Evolutionary conservation across 768 basidiomycete species (phyloP).

Genomic region (Leccinum sublutescens): DNA sequence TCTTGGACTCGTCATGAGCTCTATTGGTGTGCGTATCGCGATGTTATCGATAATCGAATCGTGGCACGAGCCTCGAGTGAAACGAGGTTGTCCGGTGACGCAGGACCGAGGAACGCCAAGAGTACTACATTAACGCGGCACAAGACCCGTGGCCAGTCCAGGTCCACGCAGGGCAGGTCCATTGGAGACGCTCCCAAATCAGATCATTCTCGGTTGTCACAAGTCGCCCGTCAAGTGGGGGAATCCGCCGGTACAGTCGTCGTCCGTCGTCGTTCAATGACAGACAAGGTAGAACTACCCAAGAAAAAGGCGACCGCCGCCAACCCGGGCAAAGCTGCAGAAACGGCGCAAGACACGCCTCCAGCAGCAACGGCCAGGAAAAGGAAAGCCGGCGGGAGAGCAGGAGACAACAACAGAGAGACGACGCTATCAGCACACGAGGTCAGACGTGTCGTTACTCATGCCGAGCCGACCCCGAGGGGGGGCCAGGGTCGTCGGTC

Average conservation of each 20-base stretch:
- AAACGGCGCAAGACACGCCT: slow-evolving; percentile 14
- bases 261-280: slow-evolving; percentile 20
- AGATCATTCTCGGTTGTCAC: slow-evolving; percentile 17
- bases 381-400: slow-evolving; percentile 26
- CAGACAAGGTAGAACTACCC: slow-evolving; percentile 23
- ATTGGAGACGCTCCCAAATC: slow-evolving; percentile 27
- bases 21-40: neutral
- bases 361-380: slow-evolving; percentile 22
- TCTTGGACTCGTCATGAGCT: neutral
- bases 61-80: neutral
- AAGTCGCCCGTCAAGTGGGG: slow-evolving; percentile 11
- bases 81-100: neutral
- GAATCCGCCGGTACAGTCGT: slow-evolving; percentile 6
- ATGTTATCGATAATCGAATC: neutral
- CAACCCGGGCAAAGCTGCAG: slow-evolving; percentile 11
- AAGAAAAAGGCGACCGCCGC: slow-evolving; percentile 24
- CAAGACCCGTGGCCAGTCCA: slow-evolving; percentile 6
- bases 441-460: slow-evolving; percentile 8
- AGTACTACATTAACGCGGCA: slow-evolving; percentile 14
- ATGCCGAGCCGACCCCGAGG: slow-evolving; percentile 17
- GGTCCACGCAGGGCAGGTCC: slow-evolving; percentile 12
- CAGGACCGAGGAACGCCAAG: neutral
- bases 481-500: slow-evolving; percentile 27
- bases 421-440: slow-evolving; percentile 11
- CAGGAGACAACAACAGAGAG: slow-evolving; percentile 14